Percentiles rank a stretch among this genome's conserved stretches.
Conservation (phyloP, 495 filamentous ascomycete species). For the Aspergillus sclerotioniger region DNA sequence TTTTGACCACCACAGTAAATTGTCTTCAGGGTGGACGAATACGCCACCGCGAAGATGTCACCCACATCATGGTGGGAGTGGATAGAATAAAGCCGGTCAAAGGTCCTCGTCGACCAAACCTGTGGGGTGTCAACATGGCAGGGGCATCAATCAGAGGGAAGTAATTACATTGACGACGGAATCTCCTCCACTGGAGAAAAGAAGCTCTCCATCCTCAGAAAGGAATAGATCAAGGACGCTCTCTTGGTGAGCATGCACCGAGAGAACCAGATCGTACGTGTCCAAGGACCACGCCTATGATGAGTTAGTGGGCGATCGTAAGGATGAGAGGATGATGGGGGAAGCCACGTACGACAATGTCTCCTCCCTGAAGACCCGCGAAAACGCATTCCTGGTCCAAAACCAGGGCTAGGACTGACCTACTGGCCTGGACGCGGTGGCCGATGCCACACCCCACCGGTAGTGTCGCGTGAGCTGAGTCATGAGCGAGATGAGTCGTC, state of each 20-base stretch:
- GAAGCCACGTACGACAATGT: conserved; percentile 64
- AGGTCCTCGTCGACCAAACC: conserved; percentile 65
- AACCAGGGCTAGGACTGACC: conserved; percentile 48
- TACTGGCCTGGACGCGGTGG: conserved; percentile 45
- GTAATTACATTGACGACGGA: conserved; percentile 81
- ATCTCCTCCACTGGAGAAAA: conserved; percentile 93
- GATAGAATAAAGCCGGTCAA: conserved; percentile 76
- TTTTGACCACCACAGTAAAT: conserved; percentile 94
- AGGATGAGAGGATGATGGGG: background rate
- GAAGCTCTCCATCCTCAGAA: conserved; percentile 65
- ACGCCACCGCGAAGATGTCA: conserved; percentile 90
- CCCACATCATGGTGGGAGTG: conserved; percentile 94
- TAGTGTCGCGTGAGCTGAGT: background rate
- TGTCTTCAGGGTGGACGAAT: conserved; percentile 72
- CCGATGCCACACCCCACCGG: conserved; percentile 41
- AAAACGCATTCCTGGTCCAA: conserved; percentile 51
- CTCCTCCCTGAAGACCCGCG: conserved; percentile 87
- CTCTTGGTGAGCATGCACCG: conserved; percentile 81
- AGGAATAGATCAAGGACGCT: conserved; percentile 85
- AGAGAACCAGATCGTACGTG: conserved; percentile 73
- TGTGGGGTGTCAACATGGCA: conserved; percentile 27
- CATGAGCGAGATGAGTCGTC: conserved; percentile 17
- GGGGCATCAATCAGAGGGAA: background rate
- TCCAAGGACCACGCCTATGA: conserved; percentile 75
- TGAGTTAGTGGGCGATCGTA: conserved; percentile 4